Evolutionary conservation across 1,284 basidiomycete species (phyloP), one percentile per base, ranked within the genome.

Genomic region (Takashimella tepidaria): DNA sequence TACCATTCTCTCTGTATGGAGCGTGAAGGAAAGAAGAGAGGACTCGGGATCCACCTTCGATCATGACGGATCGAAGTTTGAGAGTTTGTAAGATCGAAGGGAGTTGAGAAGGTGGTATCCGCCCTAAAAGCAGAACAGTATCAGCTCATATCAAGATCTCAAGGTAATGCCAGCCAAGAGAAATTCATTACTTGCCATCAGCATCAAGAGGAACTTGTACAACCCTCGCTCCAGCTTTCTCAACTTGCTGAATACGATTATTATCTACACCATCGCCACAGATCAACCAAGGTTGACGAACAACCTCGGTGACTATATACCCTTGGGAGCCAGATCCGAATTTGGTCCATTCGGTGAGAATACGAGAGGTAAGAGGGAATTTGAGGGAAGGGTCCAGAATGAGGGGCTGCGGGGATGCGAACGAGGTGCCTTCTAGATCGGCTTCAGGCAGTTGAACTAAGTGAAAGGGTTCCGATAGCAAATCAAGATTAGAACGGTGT

Each of bases 21-120:
- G 72, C 66, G 20, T 68, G 64, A 0, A 96, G 77, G 74, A 95
- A 91, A 1, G 87, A 84, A 16, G 81, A 79, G 53, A 98, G 92
- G 55, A 98, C 81, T 4, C 78, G 76, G 3, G 90, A 88, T 16
- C 95, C 95, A 49, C 95, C 95, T 78, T 98, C 95, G 10, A 97
- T 87, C 95, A 98, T 98, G 50, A 97, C 78, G 3, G 85, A 86
- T 6, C 75, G 75, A 54, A 96, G 80, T 10, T 82, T 84, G 22
- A 81, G 74, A 11, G 73, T 68, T 21, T 74, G 72, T 23, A 92
- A 77, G 6, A 77, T 76, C 12, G 61, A 63, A 2, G 91, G 81
- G 11, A 89, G 70, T 6, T 70, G 67, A 0, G 73, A 64, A 3
- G 88, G 77, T 5, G 81, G 76, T 40, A 85, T 74, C 43, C 70